Percentiles rank a stretch among this genome's conserved stretches.
phyloP scores from a whole-genome alignment of 345 rosid species.

The Melastoma malabathricum region DNA sequence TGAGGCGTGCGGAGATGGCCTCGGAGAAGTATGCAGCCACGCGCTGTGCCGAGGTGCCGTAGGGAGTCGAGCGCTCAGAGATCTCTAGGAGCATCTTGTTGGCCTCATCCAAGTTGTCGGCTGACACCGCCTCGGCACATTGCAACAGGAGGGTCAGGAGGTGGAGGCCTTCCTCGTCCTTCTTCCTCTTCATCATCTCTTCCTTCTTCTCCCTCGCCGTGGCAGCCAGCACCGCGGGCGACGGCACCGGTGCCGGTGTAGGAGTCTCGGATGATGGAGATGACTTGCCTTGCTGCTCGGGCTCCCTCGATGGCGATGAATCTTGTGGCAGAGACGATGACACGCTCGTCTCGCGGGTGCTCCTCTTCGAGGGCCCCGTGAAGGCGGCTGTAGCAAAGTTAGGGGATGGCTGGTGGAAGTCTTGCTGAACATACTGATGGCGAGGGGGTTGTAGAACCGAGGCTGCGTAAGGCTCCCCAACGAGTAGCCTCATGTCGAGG shows the following conservation, averaged over 20 bases:
- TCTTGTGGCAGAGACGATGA: constrained; percentile 8
- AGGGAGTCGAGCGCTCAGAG: constrained; percentile 81
- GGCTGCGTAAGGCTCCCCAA: too few relatives aligned
- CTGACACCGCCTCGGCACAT: constrained; percentile 96
- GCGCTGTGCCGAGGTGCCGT: constrained; percentile 90
- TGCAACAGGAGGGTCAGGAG: constrained; percentile 84
- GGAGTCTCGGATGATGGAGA: constrained; percentile 17
- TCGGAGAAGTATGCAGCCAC: constrained; percentile 98
- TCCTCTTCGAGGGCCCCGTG: too few relatives aligned
- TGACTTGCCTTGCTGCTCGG: constrained; percentile 22
- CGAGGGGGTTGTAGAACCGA: too few relatives aligned
- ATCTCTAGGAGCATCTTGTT: constrained; percentile 83
- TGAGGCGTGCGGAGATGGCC: constrained; percentile 87
- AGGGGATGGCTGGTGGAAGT: too few relatives aligned
- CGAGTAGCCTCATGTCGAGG: too few relatives aligned
- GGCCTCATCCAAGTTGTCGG: constrained; percentile 77
- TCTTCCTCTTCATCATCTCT: constrained; percentile 59
- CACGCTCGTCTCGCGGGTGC: too few relatives aligned
- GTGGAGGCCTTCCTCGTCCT: constrained; percentile 86
- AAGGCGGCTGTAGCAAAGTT: too few relatives aligned
- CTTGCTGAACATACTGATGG: too few relatives aligned
- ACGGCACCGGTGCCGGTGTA: constrained; percentile 12
- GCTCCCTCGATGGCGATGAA: too few relatives aligned
- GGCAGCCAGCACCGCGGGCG: constrained; percentile 16
- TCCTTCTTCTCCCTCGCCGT: constrained; percentile 46